Base-by-base conservation (phyloP, 495 filamentous ascomycete species). In the Penicillium cinerascens region DNA sequence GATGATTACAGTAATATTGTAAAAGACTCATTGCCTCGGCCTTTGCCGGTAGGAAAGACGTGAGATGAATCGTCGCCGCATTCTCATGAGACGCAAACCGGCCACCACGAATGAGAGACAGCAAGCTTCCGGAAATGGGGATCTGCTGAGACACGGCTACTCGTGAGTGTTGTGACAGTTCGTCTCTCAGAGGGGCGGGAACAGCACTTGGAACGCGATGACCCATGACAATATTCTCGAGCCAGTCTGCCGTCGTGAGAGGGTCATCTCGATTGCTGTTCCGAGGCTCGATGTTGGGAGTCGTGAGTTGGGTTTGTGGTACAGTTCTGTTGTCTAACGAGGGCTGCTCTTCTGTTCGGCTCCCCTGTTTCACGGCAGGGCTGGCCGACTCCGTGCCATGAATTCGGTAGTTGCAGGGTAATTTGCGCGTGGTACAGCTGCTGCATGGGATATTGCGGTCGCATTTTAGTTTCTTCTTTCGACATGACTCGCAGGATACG, bases 401-500 rank as follows among this genome's bases (percentile, higher is more conserved):
- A 10, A 20, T 8, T 2, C 54, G 54, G 51, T 61, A 78, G 16
- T 37, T 63, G 48, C 78, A 81, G 9, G 43, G 13, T 11, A 78
- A 48, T 1, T 55, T 45, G 6, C 77, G 73, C 17, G 65, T 44
- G 13, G 55, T 21, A 47, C 78, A 81, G 43, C 72, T 80, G 16
- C 65, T 65, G 50, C 78, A 80, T 17, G 78, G 78, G 21, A 47
- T n/a, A 8, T 2, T 47, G 6, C 61, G 56, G 36, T 65, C 48
- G 50, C 48, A 63, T 20, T 53, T 61, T 0, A 52, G 36, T 45
- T 56, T 54, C 27, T 59, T 50, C 39, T 36, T 54, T 27, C 49
- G 56, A 42, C 54, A 65, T 2, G 45, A 62, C 38, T 72, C 70
- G 47, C 78, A 81, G 0, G 76, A 78, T 2, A 78, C 77, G 1